Evolutionary conservation across 805 yeast genomes (phyloP).

Genomic region (Nakazawaea populi): DNA sequence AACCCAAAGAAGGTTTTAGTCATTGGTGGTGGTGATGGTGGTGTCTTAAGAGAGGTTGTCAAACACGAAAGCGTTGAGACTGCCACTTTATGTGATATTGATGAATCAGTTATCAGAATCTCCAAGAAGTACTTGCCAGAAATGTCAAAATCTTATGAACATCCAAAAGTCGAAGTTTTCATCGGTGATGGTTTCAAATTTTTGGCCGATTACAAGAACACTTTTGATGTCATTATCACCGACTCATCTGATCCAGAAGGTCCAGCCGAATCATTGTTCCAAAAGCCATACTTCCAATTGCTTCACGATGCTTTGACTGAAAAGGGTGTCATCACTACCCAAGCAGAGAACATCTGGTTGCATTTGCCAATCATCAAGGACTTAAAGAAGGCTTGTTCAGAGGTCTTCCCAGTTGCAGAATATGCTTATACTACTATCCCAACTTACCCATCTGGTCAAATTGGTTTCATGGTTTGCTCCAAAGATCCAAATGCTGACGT

Average conservation of each 20-base stretch:
- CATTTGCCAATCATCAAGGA: slow-evolving; percentile 46
- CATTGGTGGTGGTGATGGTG: slow-evolving; percentile 99
- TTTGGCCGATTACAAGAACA: slow-evolving; percentile 74
- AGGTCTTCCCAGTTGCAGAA: slow-evolving; percentile 55
- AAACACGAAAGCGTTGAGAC: slow-evolving; percentile 84
- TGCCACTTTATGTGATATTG: slow-evolving; percentile 91
- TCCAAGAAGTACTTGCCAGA: slow-evolving; percentile 85
- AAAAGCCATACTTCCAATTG: slow-evolving; percentile 66
- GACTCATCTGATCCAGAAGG: slow-evolving; percentile 92
- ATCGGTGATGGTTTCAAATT: slow-evolving; percentile 98
- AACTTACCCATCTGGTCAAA: slow-evolving; percentile 82
- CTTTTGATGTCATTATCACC: slow-evolving; percentile 92
- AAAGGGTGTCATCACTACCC: slow-evolving; percentile 73
- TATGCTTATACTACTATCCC: slow-evolving; percentile 83
- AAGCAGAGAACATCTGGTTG: slow-evolving; percentile 77
- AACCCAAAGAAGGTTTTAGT: slow-evolving; percentile 91
- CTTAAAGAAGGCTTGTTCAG: slow-evolving; percentile 40
- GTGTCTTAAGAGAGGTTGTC: slow-evolving; percentile 91
- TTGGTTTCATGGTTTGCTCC: slow-evolving; percentile 71
- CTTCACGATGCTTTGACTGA: slow-evolving; percentile 56
- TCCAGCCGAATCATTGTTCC: slow-evolving; percentile 88
- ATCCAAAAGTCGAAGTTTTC: slow-evolving; percentile 86
- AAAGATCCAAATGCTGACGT: slow-evolving; percentile 44
- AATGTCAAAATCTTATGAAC: slow-evolving; percentile 76
- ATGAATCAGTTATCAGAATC: slow-evolving; percentile 83